Evolutionary conservation across 306 rosid species (phyloP).

Genomic region (Ochetophila trinervis): DNA sequence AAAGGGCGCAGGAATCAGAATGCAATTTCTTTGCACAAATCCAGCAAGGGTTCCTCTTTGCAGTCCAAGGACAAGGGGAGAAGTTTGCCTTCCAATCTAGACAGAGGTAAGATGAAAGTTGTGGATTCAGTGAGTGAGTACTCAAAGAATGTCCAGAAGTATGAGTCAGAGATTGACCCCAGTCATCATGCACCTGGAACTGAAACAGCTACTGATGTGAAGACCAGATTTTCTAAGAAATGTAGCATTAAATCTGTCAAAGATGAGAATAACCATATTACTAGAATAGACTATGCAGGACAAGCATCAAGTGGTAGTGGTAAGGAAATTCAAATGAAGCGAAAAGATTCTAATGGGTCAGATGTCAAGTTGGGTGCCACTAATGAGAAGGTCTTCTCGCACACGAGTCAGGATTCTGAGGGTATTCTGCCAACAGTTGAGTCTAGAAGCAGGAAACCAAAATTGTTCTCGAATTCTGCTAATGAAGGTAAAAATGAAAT

Average conservation of each 20-base stretch:
- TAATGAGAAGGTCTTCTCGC: conserved; percentile 21
- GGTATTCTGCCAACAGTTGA: conserved; percentile 30
- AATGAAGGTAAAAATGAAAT: conserved; percentile 35
- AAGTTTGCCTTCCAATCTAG: conserved; percentile 35
- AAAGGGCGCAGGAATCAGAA: conserved; percentile 33
- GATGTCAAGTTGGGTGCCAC: conserved; percentile 34
- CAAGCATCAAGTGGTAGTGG: conserved; percentile 39
- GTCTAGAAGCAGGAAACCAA: conserved; percentile 39
- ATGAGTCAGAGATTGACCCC: conserved; percentile 35
- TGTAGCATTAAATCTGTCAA: conserved; percentile 24
- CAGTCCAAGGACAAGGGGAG: conserved; percentile 36
- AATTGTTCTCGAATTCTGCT: conserved; percentile 28
- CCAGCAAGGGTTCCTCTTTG: conserved; percentile 34
- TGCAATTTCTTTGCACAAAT: conserved; percentile 32
- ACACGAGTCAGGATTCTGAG: conserved; percentile 37
- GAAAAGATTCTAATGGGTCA: conserved; percentile 37
- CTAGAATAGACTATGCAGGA: conserved; percentile 28
- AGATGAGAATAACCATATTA: conserved; percentile 26
- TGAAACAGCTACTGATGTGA: conserved; percentile 31
- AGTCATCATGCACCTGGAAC: conserved; percentile 30
- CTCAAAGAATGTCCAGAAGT: conserved; percentile 38
- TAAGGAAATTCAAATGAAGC: conserved; percentile 33
- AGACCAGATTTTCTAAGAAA: conserved; percentile 20
- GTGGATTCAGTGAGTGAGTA: conserved; percentile 39
- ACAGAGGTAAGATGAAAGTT: conserved; percentile 34